A percentile compares a stretch with the other conserved stretches of the same genome.
These are phyloP conservation scores for Phytopythium oedochilum DNA, from an alignment of 352 stramenopile species.

Conservation along the genomic window DNA sequence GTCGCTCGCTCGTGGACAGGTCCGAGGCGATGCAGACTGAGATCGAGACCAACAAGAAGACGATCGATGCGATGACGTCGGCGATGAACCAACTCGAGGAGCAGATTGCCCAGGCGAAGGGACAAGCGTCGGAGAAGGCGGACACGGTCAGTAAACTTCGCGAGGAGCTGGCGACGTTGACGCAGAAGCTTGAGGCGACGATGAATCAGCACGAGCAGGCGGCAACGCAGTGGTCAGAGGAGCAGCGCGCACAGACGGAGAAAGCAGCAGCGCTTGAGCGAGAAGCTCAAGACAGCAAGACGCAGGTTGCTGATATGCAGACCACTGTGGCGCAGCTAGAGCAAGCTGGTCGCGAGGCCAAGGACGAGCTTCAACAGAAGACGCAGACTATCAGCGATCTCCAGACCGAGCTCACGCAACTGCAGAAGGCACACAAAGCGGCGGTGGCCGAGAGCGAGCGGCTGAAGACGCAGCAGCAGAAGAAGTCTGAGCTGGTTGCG, in stretches of 20 bases:
- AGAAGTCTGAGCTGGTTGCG: constrained; percentile 4
- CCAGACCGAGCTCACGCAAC: neutral
- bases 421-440: neutral
- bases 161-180: neutral
- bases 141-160: neutral
- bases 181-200: neutral
- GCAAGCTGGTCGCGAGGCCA: neutral
- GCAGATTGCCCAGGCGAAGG: neutral
- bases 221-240: neutral
- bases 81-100: neutral
- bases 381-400: neutral
- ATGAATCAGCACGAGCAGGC: neutral
- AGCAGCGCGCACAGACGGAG: neutral
- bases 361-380: neutral
- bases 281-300: neutral
- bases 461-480: neutral
- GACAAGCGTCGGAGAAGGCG: neutral
- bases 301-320: neutral
- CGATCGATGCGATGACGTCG: neutral
- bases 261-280: neutral
- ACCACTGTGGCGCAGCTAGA: neutral
- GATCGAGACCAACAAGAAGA: neutral
- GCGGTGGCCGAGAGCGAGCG: neutral
- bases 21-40: neutral
- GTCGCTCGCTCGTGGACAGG: constrained; percentile 11